These are phyloP conservation scores for Cyberlindnera saturnus DNA, from an alignment of 805 yeast genomes.

Conservation along the genomic window DNA sequence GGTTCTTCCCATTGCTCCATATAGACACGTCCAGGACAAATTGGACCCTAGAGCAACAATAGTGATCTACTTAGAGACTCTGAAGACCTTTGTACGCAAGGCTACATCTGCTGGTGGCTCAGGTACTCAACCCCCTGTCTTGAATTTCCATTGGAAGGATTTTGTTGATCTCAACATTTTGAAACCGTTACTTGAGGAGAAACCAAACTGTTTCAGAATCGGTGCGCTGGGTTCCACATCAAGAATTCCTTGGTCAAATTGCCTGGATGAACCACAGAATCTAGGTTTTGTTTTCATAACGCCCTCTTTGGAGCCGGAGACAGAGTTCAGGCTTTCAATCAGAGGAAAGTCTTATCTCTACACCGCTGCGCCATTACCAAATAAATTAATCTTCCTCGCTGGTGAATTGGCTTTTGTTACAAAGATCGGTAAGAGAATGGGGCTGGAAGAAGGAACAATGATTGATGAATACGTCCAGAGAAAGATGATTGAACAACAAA, in stretches of 20 bases:
- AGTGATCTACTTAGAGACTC: constrained; percentile 28
- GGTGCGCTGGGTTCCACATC: constrained; percentile 37
- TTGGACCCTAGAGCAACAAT: constrained; percentile 31
- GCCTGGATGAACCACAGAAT: constrained; percentile 30
- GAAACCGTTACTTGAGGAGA: constrained; percentile 31
- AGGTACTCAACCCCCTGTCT: constrained; percentile 25
- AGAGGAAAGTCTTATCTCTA: constrained; percentile 38
- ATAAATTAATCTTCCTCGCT: constrained; percentile 34
- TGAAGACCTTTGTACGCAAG: constrained; percentile 25
- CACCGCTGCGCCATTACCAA: constrained; percentile 40
- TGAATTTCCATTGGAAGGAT: constrained; percentile 49
- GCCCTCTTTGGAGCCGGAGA: constrained; percentile 27
- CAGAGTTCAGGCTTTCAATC: constrained; percentile 31
- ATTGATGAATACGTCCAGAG: constrained; percentile 28
- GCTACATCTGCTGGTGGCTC: constrained; percentile 18
- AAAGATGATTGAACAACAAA: constrained; percentile 17
- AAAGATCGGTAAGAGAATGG: constrained; percentile 27
- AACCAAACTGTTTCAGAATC: constrained; percentile 38
- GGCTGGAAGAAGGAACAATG: constrained; percentile 28
- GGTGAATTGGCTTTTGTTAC: constrained; percentile 36
- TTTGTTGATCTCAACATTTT: constrained; percentile 44
- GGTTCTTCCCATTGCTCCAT: constrained; percentile 34
- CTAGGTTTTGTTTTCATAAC: constrained; percentile 24
- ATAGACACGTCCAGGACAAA: constrained; percentile 28
- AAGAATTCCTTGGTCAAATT: constrained; percentile 36